Evolutionary conservation across 306 rosid genomes (phyloP), one percentile per base, ranked within the genome.

Genomic region (Urtica urens): DNA sequence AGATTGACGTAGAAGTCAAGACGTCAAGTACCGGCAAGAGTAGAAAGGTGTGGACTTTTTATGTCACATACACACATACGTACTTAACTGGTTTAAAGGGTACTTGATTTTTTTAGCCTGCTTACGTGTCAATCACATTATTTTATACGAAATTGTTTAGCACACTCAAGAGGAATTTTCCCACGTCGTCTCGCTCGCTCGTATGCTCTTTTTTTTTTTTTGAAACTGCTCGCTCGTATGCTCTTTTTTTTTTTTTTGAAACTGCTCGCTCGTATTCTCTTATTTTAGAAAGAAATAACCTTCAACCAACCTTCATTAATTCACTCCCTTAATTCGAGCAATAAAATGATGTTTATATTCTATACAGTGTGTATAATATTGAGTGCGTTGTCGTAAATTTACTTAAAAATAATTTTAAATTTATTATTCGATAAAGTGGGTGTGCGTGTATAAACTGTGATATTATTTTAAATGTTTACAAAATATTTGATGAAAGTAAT

Each of bases 1-100:
- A 16, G 28, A 38, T 38, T 62, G 63, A 68, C 72, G 41, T 55
- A 42, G 19, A 21, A 48, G 59, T 74, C 55, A 39, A 29, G 35
- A 22, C 43, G 59, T 74, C 49, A 38, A 4, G 10, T 4, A 20
- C 43, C 22, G 28, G 0, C 38, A 18, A 46, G 43, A 4, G 49
- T 59, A 27, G 38, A 49, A 22, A 15, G 28, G 19, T 9, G 30
- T 11, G 38, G 23, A 35, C 40, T 4, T 35, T 35, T 35, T 4
- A 3, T 35, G 0, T 31, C 13, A 31, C 39, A 7, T 35, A 7
- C 5, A n/a, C 19, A 29, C 1, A 9, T 19, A 39, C 25, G 23
- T 28, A 34, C 14, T 21, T 1, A 15, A 17, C 8, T 9, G 12
- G 47, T 41, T n/a, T n/a, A n/a, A n/a, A n/a, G n/a, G n/a, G n/a